These are phyloP conservation scores for Stephanodiscus triporus DNA, from an alignment of 108 stramenopile species.

Conservation along the genomic window DNA sequence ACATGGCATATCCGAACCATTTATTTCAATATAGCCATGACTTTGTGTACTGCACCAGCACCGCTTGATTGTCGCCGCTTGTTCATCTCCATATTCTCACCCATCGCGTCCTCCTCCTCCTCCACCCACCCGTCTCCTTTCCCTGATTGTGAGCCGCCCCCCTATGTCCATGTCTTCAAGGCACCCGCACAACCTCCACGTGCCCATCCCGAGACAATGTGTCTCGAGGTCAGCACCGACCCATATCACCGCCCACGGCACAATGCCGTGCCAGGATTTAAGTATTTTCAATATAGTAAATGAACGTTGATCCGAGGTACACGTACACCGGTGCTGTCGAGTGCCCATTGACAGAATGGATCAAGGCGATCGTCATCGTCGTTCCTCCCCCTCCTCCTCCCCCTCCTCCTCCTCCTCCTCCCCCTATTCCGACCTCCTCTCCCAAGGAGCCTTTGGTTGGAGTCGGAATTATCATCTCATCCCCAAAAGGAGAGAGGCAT, in stretches of 20 bases:
- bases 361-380: conserved; percentile 1
- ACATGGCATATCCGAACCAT: too few species aligned
- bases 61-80: too few species aligned
- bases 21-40: conserved; percentile 46
- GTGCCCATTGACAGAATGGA: conserved; percentile 39
- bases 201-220: conserved; percentile 18
- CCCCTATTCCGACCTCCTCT: conserved; percentile 14
- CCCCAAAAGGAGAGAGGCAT: conserved; percentile 17
- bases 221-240: conserved; percentile 50
- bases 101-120: too few species aligned
- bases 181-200: too few species aligned
- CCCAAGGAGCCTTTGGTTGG: conserved; percentile 6
- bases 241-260: conserved; percentile 42
- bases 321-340: conserved; percentile 38
- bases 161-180: too few species aligned
- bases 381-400: neutral
- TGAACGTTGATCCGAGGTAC: conserved; percentile 40
- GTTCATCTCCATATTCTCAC: too few species aligned
- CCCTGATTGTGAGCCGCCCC: too few species aligned
- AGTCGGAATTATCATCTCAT: conserved; percentile 17
- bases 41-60: conserved; percentile 45
- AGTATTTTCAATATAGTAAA: conserved; percentile 45
- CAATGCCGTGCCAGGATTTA: conserved; percentile 37
- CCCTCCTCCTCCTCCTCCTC: too few species aligned
- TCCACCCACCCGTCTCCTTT: too few species aligned